Evolutionary conservation across 2,329 filamentous ascomycete species (phyloP), one percentile per base, ranked within the genome.

Genomic region (Aspergillus spinulosporus): DNA sequence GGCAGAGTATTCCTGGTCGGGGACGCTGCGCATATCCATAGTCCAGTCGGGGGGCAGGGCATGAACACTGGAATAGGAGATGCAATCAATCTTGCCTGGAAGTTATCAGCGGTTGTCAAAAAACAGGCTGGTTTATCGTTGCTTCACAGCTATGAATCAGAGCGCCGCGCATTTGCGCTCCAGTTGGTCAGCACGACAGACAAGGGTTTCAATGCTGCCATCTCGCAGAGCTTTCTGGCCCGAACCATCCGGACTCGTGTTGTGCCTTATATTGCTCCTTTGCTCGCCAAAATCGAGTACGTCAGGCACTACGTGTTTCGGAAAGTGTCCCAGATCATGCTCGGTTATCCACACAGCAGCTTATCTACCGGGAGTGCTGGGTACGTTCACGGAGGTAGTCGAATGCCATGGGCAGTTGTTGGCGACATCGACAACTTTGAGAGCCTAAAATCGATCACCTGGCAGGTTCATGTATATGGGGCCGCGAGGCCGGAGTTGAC

Each of bases 11-110:
- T 85, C 45, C 68, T 86, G 0, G 82, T 79, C 1, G 82, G 83
- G 11, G 83, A 86, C 54, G 81, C 82, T 4, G 81, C 80, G 1
- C 82, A 85, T 57, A 81, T 82, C 9, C 81, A 84, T 58, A 81
- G 74, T 36, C 81, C 81, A 0, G 77, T 78, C 0, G 83, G 81
- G 2, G 83, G 80, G 0, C 82, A 84, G 62, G 83, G 83, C 1
- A 81, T 85, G 79, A 84, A 85, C 62, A 80, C 80, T 0, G 81
- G 82, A 0, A 74, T 84, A 15, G 78, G 80, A 26, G 82, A 84
- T 54, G 77, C 80, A 0, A 72, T 80, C 31, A 84, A 84, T 54
- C 70, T 84, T 0, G 78, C 77, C 21, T 84, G 82, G 81, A 84
- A 84, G 61, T 70, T 84, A 2, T 74, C 78, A 0, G 69, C 75